Base-by-base conservation (phyloP, 2,329 filamentous ascomycete species). In the Passalora sequoiae region DNA sequence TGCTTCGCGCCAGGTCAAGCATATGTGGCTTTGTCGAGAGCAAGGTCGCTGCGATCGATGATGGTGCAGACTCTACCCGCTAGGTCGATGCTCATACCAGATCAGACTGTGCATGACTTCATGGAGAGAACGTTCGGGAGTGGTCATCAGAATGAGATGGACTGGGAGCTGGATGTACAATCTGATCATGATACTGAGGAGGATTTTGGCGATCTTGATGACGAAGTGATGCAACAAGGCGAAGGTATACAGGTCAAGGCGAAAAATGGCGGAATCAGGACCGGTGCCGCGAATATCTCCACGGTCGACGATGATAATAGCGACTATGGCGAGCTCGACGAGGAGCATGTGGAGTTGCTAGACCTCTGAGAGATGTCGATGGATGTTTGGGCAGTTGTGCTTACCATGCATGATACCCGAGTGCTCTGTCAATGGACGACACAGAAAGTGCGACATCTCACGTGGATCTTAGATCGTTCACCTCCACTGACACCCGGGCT, bases 11-110 rank as follows among this genome's bases (percentile, higher is more conserved):
- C 70, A n/a, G 78, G 77, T 0, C 79, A 82, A 60, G 70, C 73
- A 0, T 83, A 83, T 44, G 79, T 83, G 6, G 77, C 76, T 8
- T 64, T 81, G n/a, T 77, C 73, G n/a, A 62, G 77, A 45, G 76
- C 73, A 8, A 69, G 66, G 9, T 69, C 66, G 3, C 63, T 80
- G 1, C 10, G n/a, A 13, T 31, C 15, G 10, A 38, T 30, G 4
- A 20, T 38, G 8, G 35, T 44, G 24, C 41, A 44, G 13, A 19
- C 24, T 31, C 16, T 44, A 21, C 41, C 41, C 7, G 21, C 41
- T 6, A 22, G 24, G 13, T 19, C 22, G 3, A 31, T 22, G 16
- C 20, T 42, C 2, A 15, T 25, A 16, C 41, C 41, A 1, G 41
- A 38, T 25, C 20, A 38, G 15, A 38, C 41, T 38, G 41, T 44